A percentile compares a stretch with the other conserved stretches of the same genome.
Evolutionary conservation across 2,329 filamentous ascomycete species (phyloP).

Genomic region (Colletotrichum tamarilloi): DNA sequence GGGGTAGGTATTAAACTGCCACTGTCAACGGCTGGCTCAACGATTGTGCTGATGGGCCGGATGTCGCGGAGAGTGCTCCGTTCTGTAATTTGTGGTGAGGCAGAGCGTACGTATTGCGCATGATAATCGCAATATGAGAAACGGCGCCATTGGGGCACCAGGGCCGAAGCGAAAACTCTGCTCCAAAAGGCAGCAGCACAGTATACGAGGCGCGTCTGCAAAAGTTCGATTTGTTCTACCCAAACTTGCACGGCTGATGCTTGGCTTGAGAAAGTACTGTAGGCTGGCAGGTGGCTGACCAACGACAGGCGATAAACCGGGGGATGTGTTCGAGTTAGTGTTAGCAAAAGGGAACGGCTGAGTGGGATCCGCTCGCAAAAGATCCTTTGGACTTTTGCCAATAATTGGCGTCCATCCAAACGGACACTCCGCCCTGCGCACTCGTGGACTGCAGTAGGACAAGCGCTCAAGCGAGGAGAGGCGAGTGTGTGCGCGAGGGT

Average conservation of each 20-base stretch:
- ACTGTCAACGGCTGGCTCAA: not conserved
- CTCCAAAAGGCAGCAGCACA: not conserved
- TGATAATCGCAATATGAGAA: not conserved
- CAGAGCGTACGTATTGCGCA: not conserved
- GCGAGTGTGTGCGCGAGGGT: constrained; percentile 2
- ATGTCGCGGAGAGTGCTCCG: not conserved
- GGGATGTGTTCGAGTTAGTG: constrained; percentile 10
- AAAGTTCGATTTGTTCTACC: constrained; percentile 7
- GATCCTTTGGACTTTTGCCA: constrained; percentile 27
- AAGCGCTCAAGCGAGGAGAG: constrained; percentile 6
- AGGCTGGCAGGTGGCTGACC: constrained; percentile 11
- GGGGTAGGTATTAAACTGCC: constrained; percentile 2
- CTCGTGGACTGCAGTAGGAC: not conserved
- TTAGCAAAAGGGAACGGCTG: constrained; percentile 17
- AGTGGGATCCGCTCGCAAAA: constrained; percentile 24
- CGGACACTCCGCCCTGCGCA: constrained; percentile 3
- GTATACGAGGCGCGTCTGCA: not conserved
- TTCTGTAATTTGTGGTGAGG: not conserved
- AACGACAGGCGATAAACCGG: constrained; percentile 9
- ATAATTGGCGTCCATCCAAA: constrained; percentile 14
- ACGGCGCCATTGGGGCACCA: not conserved
- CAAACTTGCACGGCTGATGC: not conserved
- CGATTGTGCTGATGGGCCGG: constrained; percentile 6
- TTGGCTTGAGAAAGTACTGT: constrained; percentile 8
- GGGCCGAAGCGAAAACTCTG: not conserved